phyloP scores from a whole-genome alignment of 805 yeast genomes.

The Tetrapisispora namnaoensis region DNA sequence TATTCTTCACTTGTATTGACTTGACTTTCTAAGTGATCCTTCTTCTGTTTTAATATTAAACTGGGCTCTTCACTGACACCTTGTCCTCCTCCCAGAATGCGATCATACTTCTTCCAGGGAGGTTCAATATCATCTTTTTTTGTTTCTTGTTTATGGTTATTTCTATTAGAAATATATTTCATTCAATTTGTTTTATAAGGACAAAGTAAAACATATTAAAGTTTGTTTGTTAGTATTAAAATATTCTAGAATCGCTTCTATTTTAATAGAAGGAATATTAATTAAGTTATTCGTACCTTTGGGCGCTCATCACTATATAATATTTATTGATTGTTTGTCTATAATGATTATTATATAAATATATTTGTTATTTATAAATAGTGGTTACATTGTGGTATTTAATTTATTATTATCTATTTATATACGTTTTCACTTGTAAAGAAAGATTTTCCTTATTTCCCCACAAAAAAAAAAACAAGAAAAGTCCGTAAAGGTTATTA shows the following conservation, averaged over 20 bases:
- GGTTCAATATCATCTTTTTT: neutral
- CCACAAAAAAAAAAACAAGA: neutral
- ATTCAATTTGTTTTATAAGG: neutral
- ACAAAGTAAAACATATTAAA: too few relatives aligned
- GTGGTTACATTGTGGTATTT: too few relatives aligned
- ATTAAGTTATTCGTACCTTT: neutral
- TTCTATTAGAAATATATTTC: neutral
- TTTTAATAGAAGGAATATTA: too few relatives aligned
- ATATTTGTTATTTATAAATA: too few relatives aligned
- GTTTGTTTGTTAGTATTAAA: neutral
- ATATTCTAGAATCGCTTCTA: too few relatives aligned
- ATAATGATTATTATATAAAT: too few relatives aligned
- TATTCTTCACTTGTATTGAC: neutral
- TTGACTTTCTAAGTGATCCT: neutral
- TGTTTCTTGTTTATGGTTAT: neutral
- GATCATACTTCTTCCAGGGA: slow-evolving; percentile 1
- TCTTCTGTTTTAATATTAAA: neutral
- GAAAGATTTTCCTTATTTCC: neutral
- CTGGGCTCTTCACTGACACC: neutral
- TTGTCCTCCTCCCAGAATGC: slow-evolving; percentile 2
- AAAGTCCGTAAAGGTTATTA: neutral
- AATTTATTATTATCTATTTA: too few relatives aligned
- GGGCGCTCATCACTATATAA: neutral
- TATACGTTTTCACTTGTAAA: neutral
- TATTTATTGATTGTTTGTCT: too few relatives aligned